Base-by-base conservation (phyloP, 169 alveolate species). In the Babesia divergens region DNA sequence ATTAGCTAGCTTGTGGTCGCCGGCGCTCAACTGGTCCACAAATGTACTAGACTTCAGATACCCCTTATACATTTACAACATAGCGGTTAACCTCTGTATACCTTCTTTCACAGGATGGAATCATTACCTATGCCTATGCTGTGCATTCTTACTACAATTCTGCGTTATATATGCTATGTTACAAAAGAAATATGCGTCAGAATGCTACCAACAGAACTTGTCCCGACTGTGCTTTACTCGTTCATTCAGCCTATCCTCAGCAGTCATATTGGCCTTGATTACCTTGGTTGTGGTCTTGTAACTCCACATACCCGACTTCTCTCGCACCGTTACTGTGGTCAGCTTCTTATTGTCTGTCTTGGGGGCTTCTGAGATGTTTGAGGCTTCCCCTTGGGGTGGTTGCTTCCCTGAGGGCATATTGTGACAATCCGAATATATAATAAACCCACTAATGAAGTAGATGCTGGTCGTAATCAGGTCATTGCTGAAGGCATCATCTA, bases 271-370 rank as follows among this genome's bases (percentile, higher is more conserved):
- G 1, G 87, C 84, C 43, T 71, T 74, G 8, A 87, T 79, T n/a
- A 65, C 83, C 59, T 87, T 87, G 44, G 89, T 84, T 13, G 77
- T 83, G n/a, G 65, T 74, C 46, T 60, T 83, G 81, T 87, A 87
- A 31, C 90, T 74, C 93, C 93, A 87, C 82, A 87, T 76, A 0
- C 93, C 93, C 16, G 85, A 52, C 55, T 87, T 87, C 77, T 87
- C 72, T 24, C 93, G 54, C 22, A 87, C 71, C 46, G 85, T 77
- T 29, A 87, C 65, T n/a, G 60, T 44, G 24, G 64, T 18, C 28
- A 35, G 29, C 31, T 71, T 67, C 32, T 47, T 52, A 3, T 18
- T 11, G 13, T 50, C 64, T 66, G 56, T 29, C 29, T 38, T 24
- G 35, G 40, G 24, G 11, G 35, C 34, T 11, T 14, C 43, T 1